Base-by-base conservation (phyloP, 2,329 filamentous ascomycete genomes). In the Helminthosporium solani region DNA sequence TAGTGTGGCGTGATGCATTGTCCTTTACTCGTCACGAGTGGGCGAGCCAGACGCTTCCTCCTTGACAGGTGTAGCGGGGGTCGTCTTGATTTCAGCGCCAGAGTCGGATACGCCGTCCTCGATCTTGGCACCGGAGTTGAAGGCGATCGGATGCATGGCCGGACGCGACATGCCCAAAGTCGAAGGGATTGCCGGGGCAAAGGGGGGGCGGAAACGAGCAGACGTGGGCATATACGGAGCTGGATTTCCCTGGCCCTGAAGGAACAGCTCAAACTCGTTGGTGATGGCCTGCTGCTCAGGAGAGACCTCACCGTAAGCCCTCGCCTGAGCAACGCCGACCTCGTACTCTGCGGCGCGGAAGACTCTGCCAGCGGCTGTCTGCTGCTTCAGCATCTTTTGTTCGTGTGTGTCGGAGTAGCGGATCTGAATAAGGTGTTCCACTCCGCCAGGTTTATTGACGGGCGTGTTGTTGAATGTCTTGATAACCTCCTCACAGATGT, bases 381-480 rank as follows among this genome's bases (percentile, higher is more conserved):
- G 87, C 54, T 94, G 87, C 80, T 99, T 99, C 58, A 99, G 80
- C 67, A 94, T 84, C 77, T 99, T 99, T 73, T 99, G 94, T 52
- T 92, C 88, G 44, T 94, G 89, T 30, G 94, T 99, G 66, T 99
- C 94, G 53, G 95, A 92, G 70, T 95, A 99, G 56, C 94, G 91
- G 58, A 99, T 90, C 73, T 96, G 91, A 53, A 91, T 85, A 55
- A 94, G 82, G 21, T 86, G 84, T 62, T 95, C 89, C 27, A 87
- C 84, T 33, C 88, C 88, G 56, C 63, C 66, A 23, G 81, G 75
- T 57, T 85, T 77, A 27, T 70, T 66, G 52, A 78, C 73, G 25
- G 73, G 71, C 40, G 72, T 73, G 54, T 94, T 92, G 72, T 95
- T 91, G 73, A 88, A 99, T 54, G 87, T 84, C 60, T 80, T 78